phyloP scores from a whole-genome alignment of 1,139 yeast genomes.

The Blastobotrys illinoisensis region DNA sequence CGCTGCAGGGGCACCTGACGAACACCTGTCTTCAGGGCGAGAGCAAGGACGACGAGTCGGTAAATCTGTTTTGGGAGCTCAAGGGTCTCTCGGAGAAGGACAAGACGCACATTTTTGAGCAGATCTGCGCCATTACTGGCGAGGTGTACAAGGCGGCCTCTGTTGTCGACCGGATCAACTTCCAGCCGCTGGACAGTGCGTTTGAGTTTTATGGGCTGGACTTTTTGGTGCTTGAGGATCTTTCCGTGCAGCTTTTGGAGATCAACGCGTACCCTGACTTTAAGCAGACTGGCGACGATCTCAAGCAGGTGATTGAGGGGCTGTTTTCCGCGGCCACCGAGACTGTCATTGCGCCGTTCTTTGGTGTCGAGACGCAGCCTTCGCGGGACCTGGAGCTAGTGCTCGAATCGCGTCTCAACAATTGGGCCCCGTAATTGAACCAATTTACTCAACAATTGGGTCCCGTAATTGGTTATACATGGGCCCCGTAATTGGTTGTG shows the following conservation, averaged over 20 bases:
- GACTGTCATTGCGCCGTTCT: slow-evolving; percentile 26
- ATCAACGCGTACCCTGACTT: slow-evolving; percentile 95
- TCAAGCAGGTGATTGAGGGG: slow-evolving; percentile 53
- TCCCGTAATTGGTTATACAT: too few relatives aligned
- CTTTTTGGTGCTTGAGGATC: slow-evolving; percentile 60
- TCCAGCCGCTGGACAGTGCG: slow-evolving; percentile 80
- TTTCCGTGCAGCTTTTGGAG: slow-evolving; percentile 61
- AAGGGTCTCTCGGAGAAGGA: slow-evolving; percentile 39
- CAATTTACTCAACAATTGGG: too few relatives aligned
- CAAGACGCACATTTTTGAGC: slow-evolving; percentile 43
- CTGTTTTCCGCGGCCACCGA: slow-evolving; percentile 28
- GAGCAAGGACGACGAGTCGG: slow-evolving; percentile 43
- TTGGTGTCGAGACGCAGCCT: slow-evolving; percentile 8
- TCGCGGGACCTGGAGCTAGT: slow-evolving; percentile 6
- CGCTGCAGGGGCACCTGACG: slow-evolving; percentile 72
- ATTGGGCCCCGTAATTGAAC: not conserved
- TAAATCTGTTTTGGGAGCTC: slow-evolving; percentile 62
- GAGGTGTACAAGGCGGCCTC: slow-evolving; percentile 83
- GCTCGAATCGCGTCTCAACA: slow-evolving; percentile 3
- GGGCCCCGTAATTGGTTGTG: too few relatives aligned
- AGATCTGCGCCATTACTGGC: slow-evolving; percentile 55
- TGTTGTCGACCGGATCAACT: slow-evolving; percentile 73
- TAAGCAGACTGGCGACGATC: slow-evolving; percentile 82
- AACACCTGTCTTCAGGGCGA: slow-evolving; percentile 83
- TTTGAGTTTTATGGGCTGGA: slow-evolving; percentile 87